Evolutionary conservation across 495 filamentous ascomycete species (phyloP).

Genomic region (Tuber borchii): DNA sequence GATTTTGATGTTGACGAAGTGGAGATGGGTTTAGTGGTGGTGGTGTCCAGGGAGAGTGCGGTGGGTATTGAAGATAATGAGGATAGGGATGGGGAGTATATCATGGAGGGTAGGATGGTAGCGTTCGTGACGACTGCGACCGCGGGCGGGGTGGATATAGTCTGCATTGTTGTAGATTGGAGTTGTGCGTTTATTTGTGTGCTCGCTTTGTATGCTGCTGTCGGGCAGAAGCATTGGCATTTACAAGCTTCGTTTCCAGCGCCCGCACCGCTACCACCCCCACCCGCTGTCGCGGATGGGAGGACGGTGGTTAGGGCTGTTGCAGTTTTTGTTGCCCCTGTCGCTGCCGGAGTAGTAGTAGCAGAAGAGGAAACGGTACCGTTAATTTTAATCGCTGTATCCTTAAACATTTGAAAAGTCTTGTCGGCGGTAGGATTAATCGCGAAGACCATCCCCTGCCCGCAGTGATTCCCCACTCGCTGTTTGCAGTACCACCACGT

Average conservation of each 20-base stretch:
- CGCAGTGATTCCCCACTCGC: constrained; percentile 54
- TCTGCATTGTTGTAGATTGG: background rate
- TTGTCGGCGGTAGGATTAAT: constrained; percentile 64
- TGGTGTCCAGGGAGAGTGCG: background rate
- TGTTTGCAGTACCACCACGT: constrained; percentile 63
- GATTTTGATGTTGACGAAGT: background rate
- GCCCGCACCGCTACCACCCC: background rate
- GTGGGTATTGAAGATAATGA: background rate
- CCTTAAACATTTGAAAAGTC: constrained; percentile 54
- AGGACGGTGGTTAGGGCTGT: constrained; percentile 7
- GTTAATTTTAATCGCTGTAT: constrained; percentile 54
- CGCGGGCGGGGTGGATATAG: background rate
- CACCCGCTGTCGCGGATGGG: constrained; percentile 9
- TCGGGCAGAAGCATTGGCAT: constrained; percentile 27
- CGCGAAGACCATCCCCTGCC: constrained; percentile 68
- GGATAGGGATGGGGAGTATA: background rate
- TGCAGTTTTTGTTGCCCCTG: constrained; percentile 26
- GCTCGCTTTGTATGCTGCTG: constrained; percentile 13
- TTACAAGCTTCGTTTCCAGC: constrained; percentile 6
- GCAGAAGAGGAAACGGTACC: constrained; percentile 42
- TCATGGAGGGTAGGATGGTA: background rate
- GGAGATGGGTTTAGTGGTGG: background rate
- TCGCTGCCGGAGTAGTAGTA: constrained; percentile 25
- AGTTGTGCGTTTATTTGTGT: background rate
- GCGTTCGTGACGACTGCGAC: background rate